phyloP scores from a whole-genome alignment of 306 rosid genomes.

The Sicyos edulis region DNA sequence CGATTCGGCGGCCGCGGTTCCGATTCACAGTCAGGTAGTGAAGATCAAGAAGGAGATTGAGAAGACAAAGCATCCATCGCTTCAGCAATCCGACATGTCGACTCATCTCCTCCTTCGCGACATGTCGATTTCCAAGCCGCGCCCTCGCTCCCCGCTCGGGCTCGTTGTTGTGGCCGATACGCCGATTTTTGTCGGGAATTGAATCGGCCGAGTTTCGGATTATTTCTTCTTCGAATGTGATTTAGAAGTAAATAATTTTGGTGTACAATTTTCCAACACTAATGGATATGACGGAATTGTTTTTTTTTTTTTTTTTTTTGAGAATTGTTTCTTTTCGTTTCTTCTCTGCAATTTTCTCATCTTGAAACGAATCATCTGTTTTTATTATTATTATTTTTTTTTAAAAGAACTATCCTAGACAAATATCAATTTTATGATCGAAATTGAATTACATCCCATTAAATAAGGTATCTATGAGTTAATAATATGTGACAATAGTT shows the following conservation, averaged over 20 bases:
- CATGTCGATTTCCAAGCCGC: slow-evolving; percentile 22
- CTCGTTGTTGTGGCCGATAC: slow-evolving; percentile 26
- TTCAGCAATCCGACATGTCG: slow-evolving; percentile 42
- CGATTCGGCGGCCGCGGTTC: slow-evolving; percentile 21
- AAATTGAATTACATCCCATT: too few species aligned
- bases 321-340: background rate
- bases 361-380: background rate
- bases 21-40: slow-evolving; percentile 71
- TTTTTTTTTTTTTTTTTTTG: background rate
- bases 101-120: slow-evolving; percentile 35
- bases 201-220: background rate
- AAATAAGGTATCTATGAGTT: too few species aligned
- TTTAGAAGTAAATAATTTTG: slow-evolving; percentile 2
- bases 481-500: too few species aligned
- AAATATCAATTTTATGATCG: too few species aligned
- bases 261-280: background rate
- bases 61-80: slow-evolving; percentile 57
- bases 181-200: slow-evolving; percentile 37
- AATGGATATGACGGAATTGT: background rate
- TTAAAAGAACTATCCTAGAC: too few species aligned
- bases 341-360: background rate
- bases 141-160: slow-evolving; percentile 67
- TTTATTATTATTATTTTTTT: too few species aligned
- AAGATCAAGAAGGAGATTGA: slow-evolving; percentile 72
- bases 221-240: background rate